phyloP scores from a whole-genome alignment of 768 basidiomycete genomes.

The Mycena galericulata region DNA sequence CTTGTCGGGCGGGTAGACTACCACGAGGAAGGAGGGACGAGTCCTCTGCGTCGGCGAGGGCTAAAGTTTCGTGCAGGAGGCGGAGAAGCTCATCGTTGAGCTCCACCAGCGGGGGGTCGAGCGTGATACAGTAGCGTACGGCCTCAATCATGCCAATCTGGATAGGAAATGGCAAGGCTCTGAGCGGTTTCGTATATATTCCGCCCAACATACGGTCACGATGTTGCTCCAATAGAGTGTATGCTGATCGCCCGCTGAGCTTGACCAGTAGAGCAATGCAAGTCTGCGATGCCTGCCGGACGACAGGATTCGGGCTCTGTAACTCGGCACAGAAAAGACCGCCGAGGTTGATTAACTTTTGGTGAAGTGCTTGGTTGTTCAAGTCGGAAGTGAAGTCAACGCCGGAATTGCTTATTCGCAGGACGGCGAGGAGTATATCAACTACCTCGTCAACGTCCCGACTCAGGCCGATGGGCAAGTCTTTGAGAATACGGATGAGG shows the following conservation, averaged over 20 bases:
- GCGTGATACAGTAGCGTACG: constrained; percentile 90
- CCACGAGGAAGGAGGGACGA: constrained; percentile 79
- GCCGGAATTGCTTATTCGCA: constrained; percentile 69
- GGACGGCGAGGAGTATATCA: constrained; percentile 77
- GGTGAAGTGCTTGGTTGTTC: constrained; percentile 53
- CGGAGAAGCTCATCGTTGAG: constrained; percentile 93
- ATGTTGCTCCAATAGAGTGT: constrained; percentile 86
- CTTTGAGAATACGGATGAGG: constrained; percentile 91
- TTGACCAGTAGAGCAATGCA: constrained; percentile 85
- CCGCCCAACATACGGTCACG: constrained; percentile 89
- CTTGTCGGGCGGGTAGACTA: constrained; percentile 73
- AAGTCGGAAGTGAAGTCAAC: constrained; percentile 60
- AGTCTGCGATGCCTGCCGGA: constrained; percentile 85
- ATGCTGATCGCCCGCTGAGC: constrained; percentile 74
- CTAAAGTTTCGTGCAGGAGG: constrained; percentile 92
- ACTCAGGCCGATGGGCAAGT: constrained; percentile 91
- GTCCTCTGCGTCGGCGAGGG: constrained; percentile 96
- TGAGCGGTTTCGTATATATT: constrained; percentile 96
- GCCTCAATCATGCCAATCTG: constrained; percentile 99
- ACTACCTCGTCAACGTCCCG: constrained; percentile 83
- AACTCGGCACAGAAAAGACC: constrained; percentile 92
- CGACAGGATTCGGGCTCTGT: constrained; percentile 85
- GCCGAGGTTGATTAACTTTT: constrained; percentile 74
- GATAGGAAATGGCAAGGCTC: constrained; percentile 93
- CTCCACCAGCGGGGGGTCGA: constrained; percentile 91